Conservation (phyloP, 208 protist genomes). For the Spongospora subterranea region DNA sequence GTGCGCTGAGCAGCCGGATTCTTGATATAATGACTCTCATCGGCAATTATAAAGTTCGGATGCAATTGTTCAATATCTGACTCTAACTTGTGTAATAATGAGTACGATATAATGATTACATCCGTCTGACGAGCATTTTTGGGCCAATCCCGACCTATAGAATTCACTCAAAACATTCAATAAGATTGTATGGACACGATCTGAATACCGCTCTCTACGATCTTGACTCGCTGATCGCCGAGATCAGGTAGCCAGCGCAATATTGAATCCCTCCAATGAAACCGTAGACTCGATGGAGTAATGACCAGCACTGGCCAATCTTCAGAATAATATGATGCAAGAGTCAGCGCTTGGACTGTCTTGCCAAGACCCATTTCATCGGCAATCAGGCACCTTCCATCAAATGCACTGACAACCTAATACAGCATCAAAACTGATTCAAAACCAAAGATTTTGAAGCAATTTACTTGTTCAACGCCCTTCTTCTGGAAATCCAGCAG, state of each 20-base stretch:
- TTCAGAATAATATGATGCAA: constrained; percentile 49
- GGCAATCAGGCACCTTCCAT: constrained; percentile 64
- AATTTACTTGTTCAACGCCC: constrained; percentile 11
- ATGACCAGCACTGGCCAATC: constrained; percentile 70
- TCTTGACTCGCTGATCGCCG: neutral
- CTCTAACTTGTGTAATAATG: neutral
- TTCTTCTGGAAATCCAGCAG: neutral
- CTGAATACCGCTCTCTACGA: neutral
- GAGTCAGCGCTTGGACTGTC: constrained; percentile 68
- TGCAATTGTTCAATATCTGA: neutral
- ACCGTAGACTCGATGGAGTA: constrained; percentile 57
- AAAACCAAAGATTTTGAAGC: neutral
- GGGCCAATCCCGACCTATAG: neutral
- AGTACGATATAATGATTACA: neutral
- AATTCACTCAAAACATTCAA: neutral
- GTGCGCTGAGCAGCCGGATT: constrained; percentile 63
- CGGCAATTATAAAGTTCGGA: constrained; percentile 64
- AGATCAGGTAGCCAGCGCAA: neutral
- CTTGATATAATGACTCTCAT: constrained; percentile 70
- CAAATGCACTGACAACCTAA: neutral
- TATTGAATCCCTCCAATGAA: constrained; percentile 31
- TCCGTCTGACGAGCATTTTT: neutral
- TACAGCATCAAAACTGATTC: neutral
- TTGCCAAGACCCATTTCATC: constrained; percentile 77
- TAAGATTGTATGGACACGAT: neutral